These are phyloP conservation scores for Cercospora sojina DNA, from an alignment of 2,329 filamentous ascomycete genomes.

Conservation along the genomic window DNA sequence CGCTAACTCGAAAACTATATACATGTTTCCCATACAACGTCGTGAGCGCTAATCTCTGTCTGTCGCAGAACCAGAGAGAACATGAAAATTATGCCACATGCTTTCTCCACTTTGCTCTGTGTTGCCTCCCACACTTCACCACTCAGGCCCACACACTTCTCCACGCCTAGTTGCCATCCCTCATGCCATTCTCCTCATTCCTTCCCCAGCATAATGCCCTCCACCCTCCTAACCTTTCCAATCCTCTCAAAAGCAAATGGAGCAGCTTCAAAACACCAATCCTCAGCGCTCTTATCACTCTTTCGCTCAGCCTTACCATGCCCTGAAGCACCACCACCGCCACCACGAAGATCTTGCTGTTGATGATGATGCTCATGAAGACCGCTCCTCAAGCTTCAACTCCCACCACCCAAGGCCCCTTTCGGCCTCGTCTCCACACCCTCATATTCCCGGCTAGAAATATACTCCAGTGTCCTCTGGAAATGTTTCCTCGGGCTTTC, in stretches of 20 bases:
- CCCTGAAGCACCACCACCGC: background rate
- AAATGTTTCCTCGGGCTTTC: constrained; percentile 94
- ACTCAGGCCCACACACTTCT: background rate
- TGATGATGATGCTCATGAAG: constrained; percentile 1
- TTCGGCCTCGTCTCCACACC: constrained; percentile 71
- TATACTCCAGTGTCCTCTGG: constrained; percentile 90
- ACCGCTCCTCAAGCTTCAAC: constrained; percentile 11
- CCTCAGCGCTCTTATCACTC: background rate
- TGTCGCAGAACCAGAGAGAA: background rate
- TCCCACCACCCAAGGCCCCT: constrained; percentile 1
- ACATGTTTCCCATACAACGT: background rate
- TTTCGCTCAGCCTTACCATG: background rate
- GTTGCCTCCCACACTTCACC: too few species aligned
- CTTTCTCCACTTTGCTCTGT: background rate
- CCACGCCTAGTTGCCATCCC: too few species aligned
- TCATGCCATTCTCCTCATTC: too few species aligned
- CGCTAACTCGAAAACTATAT: background rate
- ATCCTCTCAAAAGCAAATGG: constrained; percentile 4
- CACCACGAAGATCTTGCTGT: background rate
- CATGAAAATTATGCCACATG: background rate
- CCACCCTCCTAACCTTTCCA: constrained; percentile 2
- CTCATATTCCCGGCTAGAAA: constrained; percentile 86
- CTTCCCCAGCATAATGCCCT: background rate
- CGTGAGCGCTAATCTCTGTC: background rate
- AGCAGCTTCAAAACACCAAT: constrained; percentile 6